Conservation (phyloP, 1,284 basidiomycete genomes). For the Tilletia setariae region DNA sequence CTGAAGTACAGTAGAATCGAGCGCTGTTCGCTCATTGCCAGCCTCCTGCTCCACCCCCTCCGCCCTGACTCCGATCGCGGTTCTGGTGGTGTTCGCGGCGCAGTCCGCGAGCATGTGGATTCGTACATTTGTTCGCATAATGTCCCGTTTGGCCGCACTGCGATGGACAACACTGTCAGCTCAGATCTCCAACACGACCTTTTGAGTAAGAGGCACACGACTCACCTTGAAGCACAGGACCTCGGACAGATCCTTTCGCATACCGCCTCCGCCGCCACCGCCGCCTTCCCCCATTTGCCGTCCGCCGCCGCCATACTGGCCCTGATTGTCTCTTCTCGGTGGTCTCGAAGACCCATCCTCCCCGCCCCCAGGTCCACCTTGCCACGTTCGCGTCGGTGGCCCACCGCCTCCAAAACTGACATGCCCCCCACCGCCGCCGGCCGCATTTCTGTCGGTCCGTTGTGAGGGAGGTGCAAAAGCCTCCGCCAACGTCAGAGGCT, state of each 20-base stretch:
- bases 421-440: constrained; percentile 16
- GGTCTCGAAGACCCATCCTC: background rate
- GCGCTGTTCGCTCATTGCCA: too few species aligned
- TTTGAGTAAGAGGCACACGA: background rate
- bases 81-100: background rate
- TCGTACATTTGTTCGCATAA: constrained; percentile 50
- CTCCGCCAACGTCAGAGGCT: constrained; percentile 45
- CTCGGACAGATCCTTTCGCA: constrained; percentile 39
- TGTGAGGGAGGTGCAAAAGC: constrained; percentile 36
- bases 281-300: constrained; percentile 22
- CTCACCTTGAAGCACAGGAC: constrained; percentile 48
- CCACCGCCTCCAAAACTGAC: constrained; percentile 22
- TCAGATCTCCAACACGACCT: background rate
- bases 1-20: too few species aligned
- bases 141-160: constrained; percentile 48
- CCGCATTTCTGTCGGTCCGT: constrained; percentile 6
- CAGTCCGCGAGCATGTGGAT: constrained; percentile 37
- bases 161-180: background rate
- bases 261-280: constrained; percentile 23
- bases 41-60: background rate
- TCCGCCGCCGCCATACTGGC: background rate
- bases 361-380: constrained; percentile 22
- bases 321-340: background rate
- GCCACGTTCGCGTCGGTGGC: constrained; percentile 21
- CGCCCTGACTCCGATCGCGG: background rate